Evolutionary conservation across 352 stramenopile genomes (phyloP).

Genomic region (Pythium sp.): DNA sequence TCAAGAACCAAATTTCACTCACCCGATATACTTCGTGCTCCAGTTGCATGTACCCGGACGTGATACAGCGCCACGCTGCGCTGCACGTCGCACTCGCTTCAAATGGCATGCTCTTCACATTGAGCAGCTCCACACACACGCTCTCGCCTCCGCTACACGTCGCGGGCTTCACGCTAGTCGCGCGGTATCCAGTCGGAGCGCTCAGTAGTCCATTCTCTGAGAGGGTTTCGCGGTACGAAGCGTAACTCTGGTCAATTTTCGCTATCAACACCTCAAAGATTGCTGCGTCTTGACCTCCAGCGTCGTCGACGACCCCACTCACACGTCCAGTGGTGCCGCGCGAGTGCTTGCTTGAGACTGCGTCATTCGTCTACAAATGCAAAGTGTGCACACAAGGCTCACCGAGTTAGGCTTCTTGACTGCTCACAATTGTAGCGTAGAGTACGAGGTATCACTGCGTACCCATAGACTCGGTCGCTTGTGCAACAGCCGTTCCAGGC

Average conservation of each 20-base stretch:
- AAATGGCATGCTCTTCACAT: slow-evolving; percentile 25
- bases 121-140: slow-evolving; percentile 22
- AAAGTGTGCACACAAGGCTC: background rate
- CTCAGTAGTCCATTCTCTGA: background rate
- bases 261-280: slow-evolving; percentile 5
- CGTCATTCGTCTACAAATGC: slow-evolving; percentile 9
- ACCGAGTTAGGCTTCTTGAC: no score
- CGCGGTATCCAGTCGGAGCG: background rate
- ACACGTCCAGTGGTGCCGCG: background rate
- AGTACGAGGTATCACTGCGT: background rate
- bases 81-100: slow-evolving; percentile 14
- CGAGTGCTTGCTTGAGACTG: background rate
- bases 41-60: slow-evolving; percentile 30
- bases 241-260: slow-evolving; percentile 10
- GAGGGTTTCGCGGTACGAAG: slow-evolving; percentile 1
- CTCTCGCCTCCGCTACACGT: slow-evolving; percentile 2
- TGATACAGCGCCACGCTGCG: slow-evolving; percentile 28
- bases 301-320: background rate
- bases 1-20: background rate
- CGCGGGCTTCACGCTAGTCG: background rate
- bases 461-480: slow-evolving; percentile 17
- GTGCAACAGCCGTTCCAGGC: slow-evolving; percentile 10
- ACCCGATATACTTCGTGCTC: slow-evolving; percentile 30
- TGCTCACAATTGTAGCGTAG: no score
- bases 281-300: background rate